phyloP scores from a whole-genome alignment of 768 basidiomycete species.

The Leccinum pellstonianum region DNA sequence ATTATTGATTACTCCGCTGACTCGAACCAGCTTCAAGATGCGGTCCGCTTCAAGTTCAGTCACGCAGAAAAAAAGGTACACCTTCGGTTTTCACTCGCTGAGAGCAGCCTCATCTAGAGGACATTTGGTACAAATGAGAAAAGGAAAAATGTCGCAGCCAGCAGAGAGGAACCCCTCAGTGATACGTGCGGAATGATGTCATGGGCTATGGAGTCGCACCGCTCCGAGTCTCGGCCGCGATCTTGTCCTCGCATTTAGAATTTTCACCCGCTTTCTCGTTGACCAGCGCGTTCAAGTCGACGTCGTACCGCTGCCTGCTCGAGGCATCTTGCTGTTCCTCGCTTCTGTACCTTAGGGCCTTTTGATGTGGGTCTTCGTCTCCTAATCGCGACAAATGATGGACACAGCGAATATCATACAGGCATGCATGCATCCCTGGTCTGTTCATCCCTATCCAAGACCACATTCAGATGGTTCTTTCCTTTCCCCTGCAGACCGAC shows the following conservation, averaged over 20 bases:
- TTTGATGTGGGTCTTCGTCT: neutral
- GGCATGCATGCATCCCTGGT: neutral
- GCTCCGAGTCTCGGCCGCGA: neutral
- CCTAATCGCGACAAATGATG: constrained; percentile 7
- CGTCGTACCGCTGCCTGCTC: neutral
- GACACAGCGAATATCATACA: neutral
- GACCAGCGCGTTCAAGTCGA: neutral
- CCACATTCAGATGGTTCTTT: neutral
- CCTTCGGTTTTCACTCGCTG: neutral
- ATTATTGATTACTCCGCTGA: neutral
- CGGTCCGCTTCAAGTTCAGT: neutral
- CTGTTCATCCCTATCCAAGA: neutral
- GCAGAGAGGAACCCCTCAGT: neutral
- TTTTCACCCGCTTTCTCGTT: neutral
- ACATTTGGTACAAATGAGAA: neutral
- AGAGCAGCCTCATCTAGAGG: neutral
- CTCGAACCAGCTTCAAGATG: neutral
- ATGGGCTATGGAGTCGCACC: neutral
- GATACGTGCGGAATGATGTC: neutral
- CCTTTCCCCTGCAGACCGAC: neutral
- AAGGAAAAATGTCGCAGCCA: neutral
- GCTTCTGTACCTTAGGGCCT: neutral
- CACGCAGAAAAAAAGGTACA: neutral
- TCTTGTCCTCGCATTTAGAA: neutral
- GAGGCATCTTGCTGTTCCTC: neutral